A percentile compares a stretch with the other conserved stretches of the same genome.
These are phyloP conservation scores for Termitomyces sp. DNA, from an alignment of 768 basidiomycete genomes.

Conservation along the genomic window DNA sequence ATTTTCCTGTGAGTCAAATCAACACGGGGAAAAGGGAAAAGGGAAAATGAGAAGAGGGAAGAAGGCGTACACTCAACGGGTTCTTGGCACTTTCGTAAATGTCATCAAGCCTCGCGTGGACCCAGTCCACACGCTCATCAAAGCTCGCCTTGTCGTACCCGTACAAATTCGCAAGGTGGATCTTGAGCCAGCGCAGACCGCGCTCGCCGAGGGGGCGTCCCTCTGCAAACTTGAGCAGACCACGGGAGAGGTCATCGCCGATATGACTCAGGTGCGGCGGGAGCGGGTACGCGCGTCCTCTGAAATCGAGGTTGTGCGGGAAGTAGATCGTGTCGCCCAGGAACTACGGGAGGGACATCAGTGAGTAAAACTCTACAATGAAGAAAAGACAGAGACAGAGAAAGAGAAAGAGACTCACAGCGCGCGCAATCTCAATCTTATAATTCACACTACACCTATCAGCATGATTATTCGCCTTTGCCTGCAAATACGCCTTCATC, in stretches of 20 bases:
- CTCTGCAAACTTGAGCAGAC: conserved; percentile 82
- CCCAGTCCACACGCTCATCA: conserved; percentile 85
- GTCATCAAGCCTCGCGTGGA: conserved; percentile 68
- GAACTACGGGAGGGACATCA: conserved; percentile 51
- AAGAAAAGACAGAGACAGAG: not conserved
- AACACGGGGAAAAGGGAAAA: not conserved
- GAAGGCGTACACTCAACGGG: conserved; percentile 63
- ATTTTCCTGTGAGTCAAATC: conserved; percentile 44
- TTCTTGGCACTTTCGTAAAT: conserved; percentile 81
- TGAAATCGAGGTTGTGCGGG: conserved; percentile 96
- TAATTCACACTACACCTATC: conserved; percentile 94
- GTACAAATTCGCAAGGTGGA: conserved; percentile 90
- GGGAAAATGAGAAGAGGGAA: not conserved
- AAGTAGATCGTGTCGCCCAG: conserved; percentile 85
- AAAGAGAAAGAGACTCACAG: conserved; percentile 49
- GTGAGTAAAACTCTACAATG: no score
- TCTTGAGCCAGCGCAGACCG: conserved; percentile 92
- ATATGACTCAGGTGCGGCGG: conserved; percentile 95
- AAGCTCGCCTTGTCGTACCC: conserved; percentile 96
- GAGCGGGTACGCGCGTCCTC: conserved; percentile 95
- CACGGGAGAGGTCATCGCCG: conserved; percentile 90
- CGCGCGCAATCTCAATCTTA: conserved; percentile 92
- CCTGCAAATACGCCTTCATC: conserved; percentile 53
- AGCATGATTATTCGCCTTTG: conserved; percentile 82
- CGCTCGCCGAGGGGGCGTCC: conserved; percentile 76